These are phyloP conservation scores for Tetraselmis chui DNA, from an alignment of 139 green algal species.

Conservation along the genomic window DNA sequence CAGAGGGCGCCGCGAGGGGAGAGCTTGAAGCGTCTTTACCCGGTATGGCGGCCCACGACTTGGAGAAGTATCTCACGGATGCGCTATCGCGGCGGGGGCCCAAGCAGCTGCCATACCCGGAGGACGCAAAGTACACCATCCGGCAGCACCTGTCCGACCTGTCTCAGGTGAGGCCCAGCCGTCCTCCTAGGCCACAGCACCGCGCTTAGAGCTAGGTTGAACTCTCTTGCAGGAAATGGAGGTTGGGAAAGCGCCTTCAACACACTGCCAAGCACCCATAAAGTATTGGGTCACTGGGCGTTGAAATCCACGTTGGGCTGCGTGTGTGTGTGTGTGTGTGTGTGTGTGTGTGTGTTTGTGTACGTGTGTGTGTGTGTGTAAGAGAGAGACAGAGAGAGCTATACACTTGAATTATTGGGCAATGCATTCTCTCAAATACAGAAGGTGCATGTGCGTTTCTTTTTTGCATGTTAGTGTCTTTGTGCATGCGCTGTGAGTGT, in stretches of 20 bases:
- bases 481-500: too few species aligned
- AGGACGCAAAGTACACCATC: constrained; percentile 48
- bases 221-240: not conserved
- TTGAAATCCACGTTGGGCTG: not conserved
- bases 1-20: not conserved
- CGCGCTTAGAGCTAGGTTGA: not conserved
- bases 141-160: constrained; percentile 64
- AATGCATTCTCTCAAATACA: too few species aligned
- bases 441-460: too few species aligned
- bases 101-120: constrained; percentile 52
- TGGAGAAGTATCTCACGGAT: constrained; percentile 28
- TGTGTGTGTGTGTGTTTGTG: not conserved
- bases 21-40: too few species aligned
- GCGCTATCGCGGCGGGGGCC: constrained; percentile 43
- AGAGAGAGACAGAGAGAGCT: too few species aligned
- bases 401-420: too few species aligned
- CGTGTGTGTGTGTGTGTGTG: not conserved
- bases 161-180: constrained; percentile 34
- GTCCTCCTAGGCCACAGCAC: not conserved
- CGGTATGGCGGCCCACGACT: constrained; percentile 1
- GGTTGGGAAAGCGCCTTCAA: not conserved
- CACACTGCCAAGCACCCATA: not conserved
- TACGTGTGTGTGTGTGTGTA: too few species aligned
- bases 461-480: too few species aligned
- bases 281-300: not conserved